Evolutionary conservation across 495 filamentous ascomycete genomes (phyloP).

Genomic region (Xylaria acuta): DNA sequence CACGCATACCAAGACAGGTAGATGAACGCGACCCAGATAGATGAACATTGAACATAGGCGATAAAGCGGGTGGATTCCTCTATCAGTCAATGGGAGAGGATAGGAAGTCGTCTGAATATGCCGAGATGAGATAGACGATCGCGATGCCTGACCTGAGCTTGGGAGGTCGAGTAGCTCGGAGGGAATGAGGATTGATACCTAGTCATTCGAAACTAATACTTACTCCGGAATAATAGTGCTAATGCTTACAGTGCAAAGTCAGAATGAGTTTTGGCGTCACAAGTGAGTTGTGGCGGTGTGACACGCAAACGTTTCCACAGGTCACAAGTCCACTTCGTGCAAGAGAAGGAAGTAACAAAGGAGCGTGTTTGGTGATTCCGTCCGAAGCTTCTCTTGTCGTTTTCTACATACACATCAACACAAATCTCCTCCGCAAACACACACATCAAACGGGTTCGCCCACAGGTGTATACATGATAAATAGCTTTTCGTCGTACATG

Average conservation of each 20-base stretch:
- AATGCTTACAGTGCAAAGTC: too few relatives aligned
- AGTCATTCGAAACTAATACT: not conserved
- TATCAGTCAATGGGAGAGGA: not conserved
- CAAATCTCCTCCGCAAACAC: not conserved
- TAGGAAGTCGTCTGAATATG: not conserved
- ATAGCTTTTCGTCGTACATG: conserved; percentile 26
- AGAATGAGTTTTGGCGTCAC: too few relatives aligned
- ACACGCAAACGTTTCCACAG: not conserved
- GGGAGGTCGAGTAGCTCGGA: not conserved
- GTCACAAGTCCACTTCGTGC: not conserved
- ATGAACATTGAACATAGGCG: not conserved
- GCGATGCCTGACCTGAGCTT: not conserved
- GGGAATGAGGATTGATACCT: too few relatives aligned
- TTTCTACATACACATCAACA: conserved; percentile 20
- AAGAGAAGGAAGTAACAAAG: not conserved
- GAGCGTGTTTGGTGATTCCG: not conserved
- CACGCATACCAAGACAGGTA: not conserved
- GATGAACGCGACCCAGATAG: not conserved
- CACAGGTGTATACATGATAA: conserved; percentile 25
- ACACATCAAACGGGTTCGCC: not conserved
- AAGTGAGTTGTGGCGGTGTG: too few relatives aligned
- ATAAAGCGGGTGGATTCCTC: not conserved
- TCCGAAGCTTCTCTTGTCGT: not conserved
- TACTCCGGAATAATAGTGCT: not conserved
- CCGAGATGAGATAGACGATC: not conserved